Evolutionary conservation across 441 rosid species (phyloP).

Genomic region (Adansonia gregorii): DNA sequence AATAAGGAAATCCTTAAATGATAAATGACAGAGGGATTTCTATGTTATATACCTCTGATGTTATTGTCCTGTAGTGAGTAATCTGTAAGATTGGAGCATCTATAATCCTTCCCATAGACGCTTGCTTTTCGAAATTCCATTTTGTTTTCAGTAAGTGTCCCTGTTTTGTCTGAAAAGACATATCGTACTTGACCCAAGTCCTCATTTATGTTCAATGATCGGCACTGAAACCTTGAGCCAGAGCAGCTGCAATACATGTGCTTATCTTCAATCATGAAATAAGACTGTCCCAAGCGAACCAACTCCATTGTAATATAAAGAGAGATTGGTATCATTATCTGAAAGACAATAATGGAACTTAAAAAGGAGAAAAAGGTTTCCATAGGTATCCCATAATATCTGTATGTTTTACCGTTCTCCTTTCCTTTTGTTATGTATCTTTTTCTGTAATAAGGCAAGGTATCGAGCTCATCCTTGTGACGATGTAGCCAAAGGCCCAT

Average conservation of each 20-base stretch:
- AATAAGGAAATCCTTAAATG: not conserved
- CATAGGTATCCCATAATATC: slow-evolving; percentile 77
- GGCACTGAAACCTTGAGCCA: slow-evolving; percentile 76
- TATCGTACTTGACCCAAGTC: slow-evolving; percentile 83
- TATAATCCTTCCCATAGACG: slow-evolving; percentile 58
- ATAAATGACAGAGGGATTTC: slow-evolving; percentile 20
- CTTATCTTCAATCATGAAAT: slow-evolving; percentile 74
- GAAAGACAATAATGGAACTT: slow-evolving; percentile 79
- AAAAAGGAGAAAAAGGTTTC: slow-evolving; percentile 76
- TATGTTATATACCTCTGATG: slow-evolving; percentile 47
- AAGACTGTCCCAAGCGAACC: slow-evolving; percentile 82
- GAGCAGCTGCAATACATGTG: slow-evolving; percentile 64
- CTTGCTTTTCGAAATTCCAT: slow-evolving; percentile 76
- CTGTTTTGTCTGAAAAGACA: slow-evolving; percentile 81
- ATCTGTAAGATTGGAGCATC: slow-evolving; percentile 34
- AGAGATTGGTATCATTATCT: slow-evolving; percentile 88
- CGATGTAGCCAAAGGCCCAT: slow-evolving; percentile 72
- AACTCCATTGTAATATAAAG: slow-evolving; percentile 84
- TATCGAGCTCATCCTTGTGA: slow-evolving; percentile 60
- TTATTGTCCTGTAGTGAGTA: slow-evolving; percentile 36
- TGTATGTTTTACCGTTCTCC: slow-evolving; percentile 56
- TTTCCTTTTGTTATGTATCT: slow-evolving; percentile 53
- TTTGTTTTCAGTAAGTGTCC: slow-evolving; percentile 77
- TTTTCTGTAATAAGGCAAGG: slow-evolving; percentile 71
- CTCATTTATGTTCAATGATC: slow-evolving; percentile 82